Percentiles rank a stretch among this genome's conserved stretches.
phyloP scores from a whole-genome alignment of 2,329 filamentous ascomycete species.

The Aulographum hederae region DNA sequence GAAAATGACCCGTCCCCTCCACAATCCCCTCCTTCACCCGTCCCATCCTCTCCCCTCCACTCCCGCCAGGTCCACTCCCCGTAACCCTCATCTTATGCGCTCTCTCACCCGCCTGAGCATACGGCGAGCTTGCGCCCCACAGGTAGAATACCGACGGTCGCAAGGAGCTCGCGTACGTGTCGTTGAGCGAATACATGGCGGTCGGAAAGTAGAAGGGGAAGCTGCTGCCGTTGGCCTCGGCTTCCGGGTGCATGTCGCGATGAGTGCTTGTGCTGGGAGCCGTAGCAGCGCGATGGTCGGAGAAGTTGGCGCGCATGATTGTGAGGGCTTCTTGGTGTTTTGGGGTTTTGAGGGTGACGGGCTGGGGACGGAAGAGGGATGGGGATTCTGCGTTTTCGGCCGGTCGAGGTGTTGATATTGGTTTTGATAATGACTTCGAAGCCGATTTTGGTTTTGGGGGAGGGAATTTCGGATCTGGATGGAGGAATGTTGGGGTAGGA shows the following conservation, averaged over 20 bases:
- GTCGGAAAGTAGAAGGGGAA: constrained; percentile 42
- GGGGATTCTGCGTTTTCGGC: no score
- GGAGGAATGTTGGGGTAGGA: no score
- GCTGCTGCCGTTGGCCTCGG: constrained; percentile 15
- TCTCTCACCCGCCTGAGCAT: constrained; percentile 33
- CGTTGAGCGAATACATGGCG: not conserved
- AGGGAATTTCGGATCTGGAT: no score
- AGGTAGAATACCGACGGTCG: constrained; percentile 47
- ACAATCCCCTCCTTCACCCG: constrained; percentile 49
- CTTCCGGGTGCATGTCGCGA: constrained; percentile 21
- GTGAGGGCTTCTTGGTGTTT: no score
- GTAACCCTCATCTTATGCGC: constrained; percentile 45
- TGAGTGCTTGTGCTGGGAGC: no score
- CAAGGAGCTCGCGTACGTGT: not conserved
- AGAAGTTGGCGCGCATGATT: no score
- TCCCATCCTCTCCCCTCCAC: constrained; percentile 44
- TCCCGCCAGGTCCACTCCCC: constrained; percentile 47
- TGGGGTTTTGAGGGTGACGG: no score
- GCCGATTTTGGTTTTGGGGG: no score
- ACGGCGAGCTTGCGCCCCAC: constrained; percentile 41
- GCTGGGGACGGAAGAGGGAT: no score
- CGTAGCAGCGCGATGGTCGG: no score
- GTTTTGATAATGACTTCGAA: no score
- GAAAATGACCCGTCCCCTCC: constrained; percentile 53
- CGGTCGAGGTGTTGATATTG: no score